Conservation (phyloP, 2,329 filamentous ascomycete genomes). For the Nemania diffusa region DNA sequence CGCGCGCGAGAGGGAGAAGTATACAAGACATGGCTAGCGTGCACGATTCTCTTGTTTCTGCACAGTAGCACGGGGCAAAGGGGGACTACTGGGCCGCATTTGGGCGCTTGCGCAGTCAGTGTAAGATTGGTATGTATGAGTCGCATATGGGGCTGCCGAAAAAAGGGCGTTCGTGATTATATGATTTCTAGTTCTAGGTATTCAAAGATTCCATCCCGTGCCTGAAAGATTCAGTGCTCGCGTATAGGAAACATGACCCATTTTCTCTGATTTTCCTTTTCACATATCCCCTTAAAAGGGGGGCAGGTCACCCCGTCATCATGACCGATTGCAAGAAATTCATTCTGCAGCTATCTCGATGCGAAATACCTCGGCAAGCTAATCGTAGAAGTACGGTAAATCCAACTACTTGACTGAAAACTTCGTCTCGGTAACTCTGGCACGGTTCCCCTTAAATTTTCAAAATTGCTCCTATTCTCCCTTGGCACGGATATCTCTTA, state of each 20-base stretch:
- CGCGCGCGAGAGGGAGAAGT: not conserved
- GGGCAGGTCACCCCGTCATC: not conserved
- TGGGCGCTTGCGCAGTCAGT: constrained; percentile 9
- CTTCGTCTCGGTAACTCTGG: not conserved
- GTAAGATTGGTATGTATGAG: constrained; percentile 31
- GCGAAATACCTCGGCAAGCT: not conserved
- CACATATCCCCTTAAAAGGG: not conserved
- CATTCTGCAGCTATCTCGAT: not conserved
- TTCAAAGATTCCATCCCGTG: not conserved
- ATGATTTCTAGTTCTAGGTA: not conserved
- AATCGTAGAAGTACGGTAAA: not conserved
- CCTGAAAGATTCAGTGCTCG: not conserved
- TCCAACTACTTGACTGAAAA: too few species aligned
- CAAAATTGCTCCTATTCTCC: not conserved
- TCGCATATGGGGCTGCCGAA: constrained; percentile 3
- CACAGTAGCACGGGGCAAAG: not conserved
- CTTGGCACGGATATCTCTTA: not conserved
- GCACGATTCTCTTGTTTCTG: constrained; percentile 8
- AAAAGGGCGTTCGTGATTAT: constrained; percentile 7
- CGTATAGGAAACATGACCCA: not conserved
- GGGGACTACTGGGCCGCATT: not conserved
- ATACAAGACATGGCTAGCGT: not conserved
- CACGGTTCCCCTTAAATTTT: not conserved
- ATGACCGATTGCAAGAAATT: not conserved
- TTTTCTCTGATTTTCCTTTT: not conserved